These are phyloP conservation scores for Berkeleyomyces basicola DNA, from an alignment of 2,329 filamentous ascomycete genomes.

Conservation along the genomic window DNA sequence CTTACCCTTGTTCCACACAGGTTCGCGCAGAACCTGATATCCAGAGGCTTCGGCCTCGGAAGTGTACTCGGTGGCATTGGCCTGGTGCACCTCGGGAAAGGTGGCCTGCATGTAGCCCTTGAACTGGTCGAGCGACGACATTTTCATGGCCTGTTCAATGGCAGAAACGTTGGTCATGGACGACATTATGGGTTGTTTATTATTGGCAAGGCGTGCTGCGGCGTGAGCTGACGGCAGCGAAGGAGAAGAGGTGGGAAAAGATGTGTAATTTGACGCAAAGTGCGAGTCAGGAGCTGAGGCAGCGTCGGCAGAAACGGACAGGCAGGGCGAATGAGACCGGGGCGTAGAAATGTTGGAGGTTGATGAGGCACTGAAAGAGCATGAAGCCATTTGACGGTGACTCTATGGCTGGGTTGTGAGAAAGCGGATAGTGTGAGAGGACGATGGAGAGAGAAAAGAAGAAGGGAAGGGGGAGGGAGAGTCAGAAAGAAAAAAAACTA, in stretches of 20 bases:
- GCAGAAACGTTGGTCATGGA: slow-evolving; percentile 38
- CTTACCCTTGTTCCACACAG: slow-evolving; percentile 50
- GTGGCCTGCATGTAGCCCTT: slow-evolving; percentile 42
- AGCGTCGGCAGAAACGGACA: slow-evolving; percentile 15
- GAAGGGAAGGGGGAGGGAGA: not conserved
- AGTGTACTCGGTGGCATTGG: slow-evolving; percentile 36
- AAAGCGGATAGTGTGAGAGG: not conserved
- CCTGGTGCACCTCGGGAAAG: slow-evolving; percentile 39
- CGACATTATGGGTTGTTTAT: slow-evolving; percentile 33
- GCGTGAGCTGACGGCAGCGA: slow-evolving; percentile 25
- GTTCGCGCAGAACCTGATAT: slow-evolving; percentile 45
- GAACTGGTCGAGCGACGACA: slow-evolving; percentile 42
- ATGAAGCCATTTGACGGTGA: slow-evolving; percentile 9
- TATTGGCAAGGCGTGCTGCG: slow-evolving; percentile 31
- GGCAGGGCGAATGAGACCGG: slow-evolving; percentile 30
- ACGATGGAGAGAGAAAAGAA: not conserved
- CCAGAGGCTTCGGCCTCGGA: slow-evolving; percentile 35
- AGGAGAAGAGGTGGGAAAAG: slow-evolving; percentile 18
- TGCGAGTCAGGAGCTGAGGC: slow-evolving; percentile 30
- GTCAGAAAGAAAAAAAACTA: not conserved
- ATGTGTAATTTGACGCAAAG: slow-evolving; percentile 30
- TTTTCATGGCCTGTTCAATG: slow-evolving; percentile 44
- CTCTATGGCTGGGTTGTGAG: not conserved
- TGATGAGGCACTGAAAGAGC: slow-evolving; percentile 26
- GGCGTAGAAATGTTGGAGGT: slow-evolving; percentile 37